Evolutionary conservation across 306 rosid genomes (phyloP), one percentile per base, ranked within the genome.

Genomic region (Cicer arietinum): DNA sequence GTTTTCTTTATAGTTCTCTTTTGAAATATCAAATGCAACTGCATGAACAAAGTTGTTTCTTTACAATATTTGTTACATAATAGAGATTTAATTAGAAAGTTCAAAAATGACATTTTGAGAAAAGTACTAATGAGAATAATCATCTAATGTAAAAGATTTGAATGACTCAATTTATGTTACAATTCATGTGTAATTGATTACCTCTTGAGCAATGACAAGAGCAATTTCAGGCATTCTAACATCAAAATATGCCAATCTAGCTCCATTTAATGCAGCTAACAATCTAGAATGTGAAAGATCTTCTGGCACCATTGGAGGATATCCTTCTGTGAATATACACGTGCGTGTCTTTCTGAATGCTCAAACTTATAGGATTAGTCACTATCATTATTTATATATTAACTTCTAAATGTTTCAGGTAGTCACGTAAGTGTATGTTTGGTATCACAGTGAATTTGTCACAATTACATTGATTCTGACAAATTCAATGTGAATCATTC

Each of bases 311-410:
- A 92, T 78, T 66, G 87, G 85, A 85, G 97, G 98, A 86, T 85
- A 81, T 73, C 98, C 99, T 20, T 89, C 59, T 11, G 96, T 92
- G 84, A 58, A 77, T 71, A 94, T 90, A 74, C 99, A 95, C 3
- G 99, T 95, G n/a, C 99, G 94, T 57, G 99, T 92, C 76, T 90
- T 89, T 89, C 99, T 95, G 82, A 79, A 84, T 80, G 67, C 72
- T 72, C 50, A 72, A 66, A 67, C 45, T 79, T 51, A 9, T 47
- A 76, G 17, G 53, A 80, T 81, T 60, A 80, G 58, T 80, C 56
- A 3, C 6, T 30, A 4, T 30, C 5, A 4, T 30, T 30, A 30
- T 3, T 30, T 30, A 30, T 30, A 30, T 30, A 30, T 30, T 4
- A 30, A 4, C 41, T 79, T 22, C 52, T 25, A 50, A 56, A 56